Percentiles rank a stretch among this genome's conserved stretches.
Conservation (phyloP, 129 eudicot species). For the Centaurea solstitialis region DNA sequence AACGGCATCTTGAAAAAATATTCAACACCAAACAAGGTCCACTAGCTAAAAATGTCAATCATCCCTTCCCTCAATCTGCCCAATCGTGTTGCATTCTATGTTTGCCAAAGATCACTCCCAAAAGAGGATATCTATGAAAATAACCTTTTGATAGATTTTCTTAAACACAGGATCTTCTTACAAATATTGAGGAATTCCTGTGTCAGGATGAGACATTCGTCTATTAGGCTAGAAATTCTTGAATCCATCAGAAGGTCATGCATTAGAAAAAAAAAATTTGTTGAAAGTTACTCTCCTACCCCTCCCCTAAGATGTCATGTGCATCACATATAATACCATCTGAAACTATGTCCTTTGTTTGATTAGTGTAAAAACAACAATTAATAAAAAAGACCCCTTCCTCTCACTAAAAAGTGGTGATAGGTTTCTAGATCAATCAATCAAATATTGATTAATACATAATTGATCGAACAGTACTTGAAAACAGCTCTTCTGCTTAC, state of each 20-base stretch:
- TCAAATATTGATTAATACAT: no score
- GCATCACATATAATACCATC: constrained; percentile 1
- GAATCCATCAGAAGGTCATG: not conserved
- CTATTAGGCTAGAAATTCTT: not conserved
- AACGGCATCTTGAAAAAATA: no score
- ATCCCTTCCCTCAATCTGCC: not conserved
- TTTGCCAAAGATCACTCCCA: not conserved
- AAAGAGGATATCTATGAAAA: not conserved
- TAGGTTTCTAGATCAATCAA: not conserved
- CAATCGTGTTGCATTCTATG: not conserved
- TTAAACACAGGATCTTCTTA: not conserved
- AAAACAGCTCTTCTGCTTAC: no score
- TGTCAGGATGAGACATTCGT: not conserved
- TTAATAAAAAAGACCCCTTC: not conserved
- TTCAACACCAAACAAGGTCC: not conserved
- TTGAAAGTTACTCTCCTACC: not conserved
- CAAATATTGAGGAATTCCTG: not conserved
- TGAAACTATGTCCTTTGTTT: constrained; percentile 3
- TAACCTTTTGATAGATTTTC: not conserved
- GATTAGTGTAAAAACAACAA: not conserved
- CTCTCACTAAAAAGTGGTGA: not conserved
- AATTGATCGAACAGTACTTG: no score
- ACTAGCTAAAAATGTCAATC: not conserved
- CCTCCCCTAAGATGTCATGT: not conserved
- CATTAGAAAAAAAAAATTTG: not conserved